A percentile compares a stretch with the other conserved stretches of the same genome.
phyloP scores from a whole-genome alignment of 2,329 filamentous ascomycete genomes.

The Colletotrichum sp. region DNA sequence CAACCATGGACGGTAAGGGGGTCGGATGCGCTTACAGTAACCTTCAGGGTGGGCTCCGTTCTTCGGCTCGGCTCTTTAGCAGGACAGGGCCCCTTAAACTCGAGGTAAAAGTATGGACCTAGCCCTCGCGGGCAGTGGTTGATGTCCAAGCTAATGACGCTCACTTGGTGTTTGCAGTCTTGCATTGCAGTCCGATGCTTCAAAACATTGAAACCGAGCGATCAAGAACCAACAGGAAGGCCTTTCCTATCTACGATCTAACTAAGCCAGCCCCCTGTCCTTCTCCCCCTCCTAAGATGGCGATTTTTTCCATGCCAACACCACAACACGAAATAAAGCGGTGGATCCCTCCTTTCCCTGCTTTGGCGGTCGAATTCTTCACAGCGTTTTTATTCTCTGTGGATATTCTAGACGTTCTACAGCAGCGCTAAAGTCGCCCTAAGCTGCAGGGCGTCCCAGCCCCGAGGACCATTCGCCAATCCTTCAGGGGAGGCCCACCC shows the following conservation, averaged over 20 bases:
- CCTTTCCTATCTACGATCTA: background rate
- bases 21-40: constrained; percentile 11
- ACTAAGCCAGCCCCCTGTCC: background rate
- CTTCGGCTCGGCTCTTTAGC: constrained; percentile 9
- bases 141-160: background rate
- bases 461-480: background rate
- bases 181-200: background rate
- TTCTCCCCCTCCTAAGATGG: background rate
- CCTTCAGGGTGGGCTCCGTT: background rate
- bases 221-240: background rate
- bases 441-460: background rate
- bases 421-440: background rate
- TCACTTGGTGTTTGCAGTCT: background rate
- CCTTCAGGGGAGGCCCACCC: background rate
- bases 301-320: background rate
- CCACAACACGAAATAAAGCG: background rate
- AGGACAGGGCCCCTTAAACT: background rate
- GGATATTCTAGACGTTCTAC: background rate
- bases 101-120: background rate
- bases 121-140: background rate
- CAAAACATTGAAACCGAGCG: background rate
- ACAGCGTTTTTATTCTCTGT: background rate
- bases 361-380: background rate
- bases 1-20: background rate
- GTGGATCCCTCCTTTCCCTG: background rate